Evolutionary conservation across 208 protist genomes (phyloP).

Genomic region (Wallacemonas sp.): DNA sequence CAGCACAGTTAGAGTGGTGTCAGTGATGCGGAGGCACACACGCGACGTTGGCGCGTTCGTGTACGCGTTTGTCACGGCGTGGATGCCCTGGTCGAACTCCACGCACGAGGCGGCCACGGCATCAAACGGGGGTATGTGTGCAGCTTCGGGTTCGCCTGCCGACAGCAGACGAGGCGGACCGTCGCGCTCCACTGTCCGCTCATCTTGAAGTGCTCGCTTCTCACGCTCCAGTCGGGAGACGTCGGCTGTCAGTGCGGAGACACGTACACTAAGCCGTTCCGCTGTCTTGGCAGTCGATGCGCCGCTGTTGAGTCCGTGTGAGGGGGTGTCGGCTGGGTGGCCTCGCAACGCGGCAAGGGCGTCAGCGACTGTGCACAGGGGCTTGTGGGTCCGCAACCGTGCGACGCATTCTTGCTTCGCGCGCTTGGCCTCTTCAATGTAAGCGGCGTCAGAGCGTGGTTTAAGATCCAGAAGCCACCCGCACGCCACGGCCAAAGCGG

Average conservation of each 20-base stretch:
- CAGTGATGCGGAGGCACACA: slow-evolving; percentile 2
- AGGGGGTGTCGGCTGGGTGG: too few species aligned
- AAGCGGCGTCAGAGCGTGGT: slow-evolving; percentile 37
- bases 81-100: slow-evolving; percentile 20
- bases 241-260: neutral
- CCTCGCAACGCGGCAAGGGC: slow-evolving; percentile 11
- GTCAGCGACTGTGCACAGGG: slow-evolving; percentile 20
- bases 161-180: too few species aligned
- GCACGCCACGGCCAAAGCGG: slow-evolving; percentile 75
- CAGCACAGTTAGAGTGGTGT: slow-evolving; percentile 19
- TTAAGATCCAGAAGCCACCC: slow-evolving; percentile 70
- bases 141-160: slow-evolving; percentile 1
- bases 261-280: slow-evolving; percentile 5
- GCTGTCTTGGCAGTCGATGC: neutral
- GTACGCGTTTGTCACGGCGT: neutral
- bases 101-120: slow-evolving; percentile 22
- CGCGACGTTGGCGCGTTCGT: neutral
- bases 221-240: neutral
- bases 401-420: slow-evolving; percentile 30
- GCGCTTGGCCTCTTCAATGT: slow-evolving; percentile 46
- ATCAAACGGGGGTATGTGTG: slow-evolving; percentile 23
- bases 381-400: neutral
- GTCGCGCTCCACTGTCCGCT: neutral
- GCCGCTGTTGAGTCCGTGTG: neutral
- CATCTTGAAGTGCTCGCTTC: neutral